Evolutionary conservation across 805 yeast genomes (phyloP).

Genomic region (Yarrowia osloensis): DNA sequence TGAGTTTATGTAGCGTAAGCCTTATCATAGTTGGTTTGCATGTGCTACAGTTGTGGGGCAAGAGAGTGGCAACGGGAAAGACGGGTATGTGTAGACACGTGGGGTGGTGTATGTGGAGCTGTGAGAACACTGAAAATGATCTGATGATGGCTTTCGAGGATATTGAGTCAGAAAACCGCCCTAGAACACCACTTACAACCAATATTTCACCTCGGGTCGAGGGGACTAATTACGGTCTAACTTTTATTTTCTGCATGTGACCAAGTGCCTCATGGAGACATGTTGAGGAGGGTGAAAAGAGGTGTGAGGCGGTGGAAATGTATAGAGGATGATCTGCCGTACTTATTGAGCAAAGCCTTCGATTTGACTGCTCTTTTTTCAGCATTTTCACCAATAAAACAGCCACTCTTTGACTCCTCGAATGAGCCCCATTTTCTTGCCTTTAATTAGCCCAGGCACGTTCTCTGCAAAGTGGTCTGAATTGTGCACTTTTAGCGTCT

Average conservation of each 20-base stretch:
- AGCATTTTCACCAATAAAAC: no score
- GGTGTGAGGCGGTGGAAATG: background rate
- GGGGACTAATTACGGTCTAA: background rate
- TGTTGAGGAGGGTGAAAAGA: background rate
- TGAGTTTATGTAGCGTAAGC: constrained; percentile 17
- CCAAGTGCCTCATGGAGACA: background rate
- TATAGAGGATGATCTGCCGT: no score
- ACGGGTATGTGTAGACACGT: background rate
- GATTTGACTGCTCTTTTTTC: no score
- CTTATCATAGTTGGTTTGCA: constrained; percentile 28
- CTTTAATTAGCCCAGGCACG: no score
- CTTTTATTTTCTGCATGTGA: constrained; percentile 2
- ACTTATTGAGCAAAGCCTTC: no score
- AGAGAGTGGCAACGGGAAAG: background rate
- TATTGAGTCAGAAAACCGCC: no score
- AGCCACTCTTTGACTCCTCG: no score
- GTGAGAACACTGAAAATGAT: no score
- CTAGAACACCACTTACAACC: background rate
- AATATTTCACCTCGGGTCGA: background rate
- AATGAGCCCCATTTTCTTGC: background rate
- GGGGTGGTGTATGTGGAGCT: no score
- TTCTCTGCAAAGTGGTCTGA: no score
- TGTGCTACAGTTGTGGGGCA: background rate
- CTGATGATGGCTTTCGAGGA: no score
- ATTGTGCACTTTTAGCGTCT: no score